Evolutionary conservation across 805 yeast genomes (phyloP).

Genomic region (Hanseniaspora mollemarum): DNA sequence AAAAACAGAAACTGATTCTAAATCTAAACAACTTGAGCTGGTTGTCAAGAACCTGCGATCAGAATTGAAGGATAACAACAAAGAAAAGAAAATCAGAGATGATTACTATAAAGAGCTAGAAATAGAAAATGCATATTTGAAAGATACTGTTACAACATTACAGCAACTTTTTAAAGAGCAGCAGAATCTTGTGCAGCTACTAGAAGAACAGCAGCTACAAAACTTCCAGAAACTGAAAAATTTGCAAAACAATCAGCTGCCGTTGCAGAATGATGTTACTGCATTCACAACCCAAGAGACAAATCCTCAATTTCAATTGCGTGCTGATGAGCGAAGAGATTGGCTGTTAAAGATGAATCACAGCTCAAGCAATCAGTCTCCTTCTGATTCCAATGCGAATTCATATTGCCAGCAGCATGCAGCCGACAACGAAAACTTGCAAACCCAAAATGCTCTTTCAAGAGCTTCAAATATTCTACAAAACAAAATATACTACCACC

Average conservation of each 20-base stretch:
- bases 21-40: neutral
- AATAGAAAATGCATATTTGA: conserved; percentile 11
- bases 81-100: conserved; percentile 11
- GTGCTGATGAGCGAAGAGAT: conserved; percentile 7
- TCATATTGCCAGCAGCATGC: too few species aligned
- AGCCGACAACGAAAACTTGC: too few species aligned
- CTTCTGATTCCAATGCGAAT: too few species aligned
- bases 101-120: conserved; percentile 10
- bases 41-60: neutral
- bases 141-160: conserved; percentile 7
- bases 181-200: conserved; percentile 12
- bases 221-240: conserved; percentile 8
- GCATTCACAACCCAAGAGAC: neutral
- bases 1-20: neutral
- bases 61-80: conserved; percentile 15
- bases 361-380: neutral
- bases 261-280: neutral
- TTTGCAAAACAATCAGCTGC: neutral
- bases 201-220: conserved; percentile 12
- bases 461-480: neutral
- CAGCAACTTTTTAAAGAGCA: conserved; percentile 12
- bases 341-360: conserved; percentile 1
- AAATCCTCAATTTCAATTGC: conserved; percentile 3
- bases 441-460: neutral
- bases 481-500: neutral